Evolutionary conservation across 1,139 yeast genomes (phyloP).

Genomic region (Hemisphaericaspora xylanilytica): DNA sequence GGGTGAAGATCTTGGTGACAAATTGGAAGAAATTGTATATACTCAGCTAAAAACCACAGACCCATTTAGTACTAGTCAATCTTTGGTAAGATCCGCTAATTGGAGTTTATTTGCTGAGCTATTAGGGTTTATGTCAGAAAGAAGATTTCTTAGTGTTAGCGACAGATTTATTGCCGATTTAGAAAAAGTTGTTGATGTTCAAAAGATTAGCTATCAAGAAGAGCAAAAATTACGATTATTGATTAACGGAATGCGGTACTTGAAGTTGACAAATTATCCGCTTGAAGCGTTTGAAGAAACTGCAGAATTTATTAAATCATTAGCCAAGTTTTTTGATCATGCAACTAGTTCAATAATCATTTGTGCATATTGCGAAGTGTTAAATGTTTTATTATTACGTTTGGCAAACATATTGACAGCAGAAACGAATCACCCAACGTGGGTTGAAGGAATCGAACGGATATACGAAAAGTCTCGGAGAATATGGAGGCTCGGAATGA

Average conservation of each 20-base stretch:
- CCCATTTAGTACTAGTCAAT: slow-evolving; percentile 60
- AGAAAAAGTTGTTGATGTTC: slow-evolving; percentile 64
- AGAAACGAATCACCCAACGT: slow-evolving; percentile 92
- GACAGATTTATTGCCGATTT: slow-evolving; percentile 92
- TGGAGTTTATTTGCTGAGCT: slow-evolving; percentile 92
- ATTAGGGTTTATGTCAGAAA: slow-evolving; percentile 85
- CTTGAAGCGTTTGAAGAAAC: slow-evolving; percentile 88
- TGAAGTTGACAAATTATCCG: slow-evolving; percentile 78
- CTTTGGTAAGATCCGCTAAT: slow-evolving; percentile 80
- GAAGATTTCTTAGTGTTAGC: slow-evolving; percentile 80
- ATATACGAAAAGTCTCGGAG: slow-evolving; percentile 53
- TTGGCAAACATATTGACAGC: slow-evolving; percentile 86
- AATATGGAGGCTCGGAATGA: slow-evolving; percentile 28
- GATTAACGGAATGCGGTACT: slow-evolving; percentile 87
- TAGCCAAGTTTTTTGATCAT: slow-evolving; percentile 75
- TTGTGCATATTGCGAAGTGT: slow-evolving; percentile 81
- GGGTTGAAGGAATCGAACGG: slow-evolving; percentile 77
- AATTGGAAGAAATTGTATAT: slow-evolving; percentile 89
- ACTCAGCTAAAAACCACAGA: slow-evolving; percentile 87
- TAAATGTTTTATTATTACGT: slow-evolving; percentile 72
- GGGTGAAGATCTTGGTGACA: slow-evolving; percentile 79
- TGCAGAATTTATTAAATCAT: slow-evolving; percentile 81
- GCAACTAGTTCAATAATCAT: slow-evolving; percentile 65
- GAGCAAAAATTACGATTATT: slow-evolving; percentile 75
- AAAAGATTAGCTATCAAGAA: slow-evolving; percentile 48